Evolutionary conservation across 192 early-diverging fungal genomes (phyloP).

Genomic region (Backusella circina): DNA sequence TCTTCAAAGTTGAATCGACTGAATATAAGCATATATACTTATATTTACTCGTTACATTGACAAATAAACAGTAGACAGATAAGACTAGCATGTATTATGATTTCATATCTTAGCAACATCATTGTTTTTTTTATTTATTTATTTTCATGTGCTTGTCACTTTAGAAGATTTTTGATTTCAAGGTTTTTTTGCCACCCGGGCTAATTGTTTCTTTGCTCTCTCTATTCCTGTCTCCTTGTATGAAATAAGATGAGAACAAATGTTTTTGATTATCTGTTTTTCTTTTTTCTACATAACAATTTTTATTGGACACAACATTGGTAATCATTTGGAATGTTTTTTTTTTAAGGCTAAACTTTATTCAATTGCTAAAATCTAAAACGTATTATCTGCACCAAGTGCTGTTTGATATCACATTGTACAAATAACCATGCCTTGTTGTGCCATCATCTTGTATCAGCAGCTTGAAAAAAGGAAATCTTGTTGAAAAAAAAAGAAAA

Average conservation of each 20-base stretch:
- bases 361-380: not conserved
- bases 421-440: not conserved
- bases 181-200: constrained; percentile 1
- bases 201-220: not conserved
- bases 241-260: not conserved
- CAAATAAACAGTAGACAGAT: not conserved
- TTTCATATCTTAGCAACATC: not conserved
- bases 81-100: not conserved
- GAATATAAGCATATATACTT: not conserved
- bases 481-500: not conserved
- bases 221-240: not conserved
- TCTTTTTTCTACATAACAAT: not conserved
- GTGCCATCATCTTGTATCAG: not conserved
- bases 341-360: not conserved
- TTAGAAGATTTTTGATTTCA: not conserved
- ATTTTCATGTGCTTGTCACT: not conserved
- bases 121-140: not conserved
- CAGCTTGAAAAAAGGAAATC: not conserved
- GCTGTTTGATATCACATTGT: not conserved
- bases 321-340: not conserved
- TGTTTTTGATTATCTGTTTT: not conserved
- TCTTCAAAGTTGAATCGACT: not conserved
- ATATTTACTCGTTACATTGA: not conserved
- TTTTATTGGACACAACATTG: not conserved
- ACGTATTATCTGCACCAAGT: not conserved